Evolutionary conservation across 352 stramenopile species (phyloP), one percentile per base, ranked within the genome.

Genomic region (Pythium phragmitis): DNA sequence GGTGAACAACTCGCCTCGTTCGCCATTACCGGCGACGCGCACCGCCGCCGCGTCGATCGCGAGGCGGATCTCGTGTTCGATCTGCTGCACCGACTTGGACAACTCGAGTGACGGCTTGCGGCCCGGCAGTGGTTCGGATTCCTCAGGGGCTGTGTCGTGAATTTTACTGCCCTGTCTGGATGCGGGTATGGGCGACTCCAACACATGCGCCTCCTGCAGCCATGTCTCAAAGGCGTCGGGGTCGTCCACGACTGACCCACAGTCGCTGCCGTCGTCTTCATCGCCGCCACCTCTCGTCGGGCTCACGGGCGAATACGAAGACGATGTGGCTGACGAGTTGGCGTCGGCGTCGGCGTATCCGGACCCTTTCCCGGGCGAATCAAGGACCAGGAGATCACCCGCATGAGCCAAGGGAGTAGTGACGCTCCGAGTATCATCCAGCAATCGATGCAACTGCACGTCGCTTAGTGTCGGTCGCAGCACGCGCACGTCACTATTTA

Each of bases 31-130:
- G 1, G 74, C 57, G 7, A 88, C 77, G 7, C 73, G 69, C 11
- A 64, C 63, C 2, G 71, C 75, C 7, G 79, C 82, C 7, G 79
- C 80, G 57, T 84, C 73, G 30, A 91, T 72, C 17, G 79, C 82
- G 23, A 68, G 36, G 8, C 71, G 79, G 36, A 91, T 91, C 39
- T 91, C 77, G 4, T 81, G 63, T 37, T 87, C 78, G 16, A 91
- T 84, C 41, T 85, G 70, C 50, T 82, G 78, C 2, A 72, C 73
- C 7, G 69, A 77, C 41, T 65, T 67, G 14, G 64, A 57, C 2
- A 75, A 50, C 42, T 60, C 54, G 19, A 66, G 50, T 7, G 52
- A 41, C 16, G 56, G 45, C 46, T 13, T 34, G 11, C 46, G 46
- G 46, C 8, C 46, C 16, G 8, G 46, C 19, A 52, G 11, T 52